phyloP scores from a whole-genome alignment of 768 basidiomycete genomes.

The Amanita molliuscula region DNA sequence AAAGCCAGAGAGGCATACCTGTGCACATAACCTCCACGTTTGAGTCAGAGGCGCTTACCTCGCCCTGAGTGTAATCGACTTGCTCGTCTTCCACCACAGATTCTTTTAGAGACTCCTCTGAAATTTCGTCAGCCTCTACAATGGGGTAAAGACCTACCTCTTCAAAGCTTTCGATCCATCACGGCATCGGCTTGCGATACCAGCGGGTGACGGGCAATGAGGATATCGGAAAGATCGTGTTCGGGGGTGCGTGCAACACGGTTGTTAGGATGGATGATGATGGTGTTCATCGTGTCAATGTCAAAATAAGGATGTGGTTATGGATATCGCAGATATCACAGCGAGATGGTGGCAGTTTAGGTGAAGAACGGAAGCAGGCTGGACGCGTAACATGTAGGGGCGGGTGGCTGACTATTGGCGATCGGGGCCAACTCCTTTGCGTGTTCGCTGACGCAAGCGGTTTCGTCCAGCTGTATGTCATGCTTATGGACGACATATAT shows the following conservation, averaged over 20 bases:
- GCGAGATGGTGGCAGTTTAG: background rate
- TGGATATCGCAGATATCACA: conserved; percentile 3
- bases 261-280: no score
- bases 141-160: no score
- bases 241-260: background rate
- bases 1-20: background rate
- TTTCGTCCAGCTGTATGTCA: no score
- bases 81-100: background rate
- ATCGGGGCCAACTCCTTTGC: background rate
- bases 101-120: background rate
- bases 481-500: no score
- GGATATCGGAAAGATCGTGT: background rate
- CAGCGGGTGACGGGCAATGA: background rate
- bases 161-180: no score
- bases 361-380: conserved; percentile 5
- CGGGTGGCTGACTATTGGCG: background rate
- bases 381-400: background rate
- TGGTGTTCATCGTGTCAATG: no score
- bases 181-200: no score
- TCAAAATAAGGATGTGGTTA: no score
- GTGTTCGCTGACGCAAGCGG: no score
- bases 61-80: background rate
- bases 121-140: background rate
- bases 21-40: background rate
- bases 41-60: background rate